Percentiles rank a stretch among this genome's conserved stretches.
Evolutionary conservation across 2,329 filamentous ascomycete species (phyloP).

Genomic region (Fusarium sp.): DNA sequence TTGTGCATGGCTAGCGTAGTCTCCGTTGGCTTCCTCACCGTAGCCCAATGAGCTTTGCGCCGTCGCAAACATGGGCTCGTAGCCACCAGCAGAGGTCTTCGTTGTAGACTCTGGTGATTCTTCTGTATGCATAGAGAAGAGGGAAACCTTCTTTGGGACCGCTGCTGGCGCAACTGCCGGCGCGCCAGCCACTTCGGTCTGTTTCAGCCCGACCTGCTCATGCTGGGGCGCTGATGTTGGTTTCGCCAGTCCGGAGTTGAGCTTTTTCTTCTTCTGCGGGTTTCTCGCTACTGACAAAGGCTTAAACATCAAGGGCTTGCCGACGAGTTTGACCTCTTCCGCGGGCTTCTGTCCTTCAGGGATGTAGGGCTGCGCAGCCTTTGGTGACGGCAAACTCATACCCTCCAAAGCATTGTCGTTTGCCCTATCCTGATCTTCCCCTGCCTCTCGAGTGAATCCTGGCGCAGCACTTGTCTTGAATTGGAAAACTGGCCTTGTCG

Average conservation of each 20-base stretch:
- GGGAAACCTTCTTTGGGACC: constrained; percentile 66
- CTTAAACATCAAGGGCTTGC: constrained; percentile 87
- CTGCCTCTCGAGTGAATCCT: constrained; percentile 75
- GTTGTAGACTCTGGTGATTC: constrained; percentile 46
- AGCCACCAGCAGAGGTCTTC: constrained; percentile 48
- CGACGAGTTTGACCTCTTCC: constrained; percentile 75
- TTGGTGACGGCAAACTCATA: constrained; percentile 56
- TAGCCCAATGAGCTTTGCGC: constrained; percentile 36
- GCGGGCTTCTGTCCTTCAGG: constrained; percentile 67
- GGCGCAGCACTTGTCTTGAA: constrained; percentile 86
- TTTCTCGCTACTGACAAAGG: constrained; percentile 86
- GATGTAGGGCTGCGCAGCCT: constrained; percentile 59
- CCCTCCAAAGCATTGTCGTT: constrained; percentile 35
- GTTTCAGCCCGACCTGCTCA: constrained; percentile 21
- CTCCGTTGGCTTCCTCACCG: constrained; percentile 44
- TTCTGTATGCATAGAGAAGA: constrained; percentile 73
- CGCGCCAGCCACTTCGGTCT: constrained; percentile 32
- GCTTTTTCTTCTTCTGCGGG: constrained; percentile 73
- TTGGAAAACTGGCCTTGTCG: constrained; percentile 59
- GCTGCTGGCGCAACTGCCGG: constrained; percentile 30
- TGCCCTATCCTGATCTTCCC: constrained; percentile 36
- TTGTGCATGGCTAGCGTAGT: constrained; percentile 48
- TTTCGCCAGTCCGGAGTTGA: constrained; percentile 35
- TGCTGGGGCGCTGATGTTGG: constrained; percentile 19
- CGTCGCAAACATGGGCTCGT: constrained; percentile 64